Base-by-base conservation (phyloP, 1,284 basidiomycete genomes). In the Ceraceosorus guamensis region DNA sequence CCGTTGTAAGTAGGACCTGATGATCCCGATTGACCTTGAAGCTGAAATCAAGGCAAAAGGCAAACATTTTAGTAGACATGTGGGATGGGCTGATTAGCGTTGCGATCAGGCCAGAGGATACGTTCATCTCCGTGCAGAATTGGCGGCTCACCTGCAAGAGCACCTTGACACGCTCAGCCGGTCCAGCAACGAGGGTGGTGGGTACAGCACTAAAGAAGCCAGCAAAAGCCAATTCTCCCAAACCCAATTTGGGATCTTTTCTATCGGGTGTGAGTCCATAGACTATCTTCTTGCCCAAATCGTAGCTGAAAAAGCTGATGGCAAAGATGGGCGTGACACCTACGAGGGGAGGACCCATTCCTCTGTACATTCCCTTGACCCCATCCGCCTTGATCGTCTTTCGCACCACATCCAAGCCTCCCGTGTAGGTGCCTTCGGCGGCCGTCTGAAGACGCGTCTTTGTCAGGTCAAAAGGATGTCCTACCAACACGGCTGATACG, bases 241-340 rank as follows among this genome's bases (percentile, higher is more conserved):
- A 84, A n/a, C 85, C 84, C 46, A 99, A 80, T 32, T 79, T 75
- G 52, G 83, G 80, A 54, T 80, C 83, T 50, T 78, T 81, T 54
- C 90, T 83, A 61, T 86, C 82, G 8, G 80, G 79, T 0, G 80
- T 81, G n/a, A 75, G 56, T 16, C 84, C 75, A 68, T 85, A 83
- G 54, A 97, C 89, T 59, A 97, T 79, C 67, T 87, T 84, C 79
- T 97, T 97, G 46, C 93, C 91, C 61, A 86, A 81, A 75, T 96
- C 92, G 77, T 97, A 98, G 16, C 89, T 91, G 91, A 92, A 97
- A 81, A 99, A 99, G 3, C 91, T 96, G 47, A 98, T 81, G 11
- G 95, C 95, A 75, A 98, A 99, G 76, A 98, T 98, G 49, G 95
- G 95, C 2, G 95, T 97, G 34, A 99, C 91, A 53, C 95, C 95